A percentile compares a stretch with the other conserved stretches of the same genome.
Evolutionary conservation across 2,329 filamentous ascomycete genomes (phyloP).

Genomic region (Beauveria scarabaeidicola): DNA sequence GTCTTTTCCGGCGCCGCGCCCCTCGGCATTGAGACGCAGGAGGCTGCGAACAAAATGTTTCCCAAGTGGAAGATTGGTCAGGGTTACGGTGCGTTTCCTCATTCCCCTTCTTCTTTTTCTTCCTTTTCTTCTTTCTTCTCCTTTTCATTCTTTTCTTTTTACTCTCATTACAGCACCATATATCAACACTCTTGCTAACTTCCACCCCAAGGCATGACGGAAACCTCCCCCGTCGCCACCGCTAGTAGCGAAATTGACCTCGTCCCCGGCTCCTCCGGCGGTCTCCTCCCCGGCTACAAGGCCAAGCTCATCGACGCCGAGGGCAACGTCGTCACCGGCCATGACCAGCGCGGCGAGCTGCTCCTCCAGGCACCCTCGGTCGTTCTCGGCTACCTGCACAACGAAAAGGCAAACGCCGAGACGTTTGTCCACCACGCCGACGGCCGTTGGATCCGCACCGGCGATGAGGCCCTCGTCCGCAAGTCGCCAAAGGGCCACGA

Average conservation of each 20-base stretch:
- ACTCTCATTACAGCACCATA: no score
- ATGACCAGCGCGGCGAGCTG: constrained; percentile 71
- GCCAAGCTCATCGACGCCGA: constrained; percentile 58
- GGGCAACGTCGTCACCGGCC: constrained; percentile 58
- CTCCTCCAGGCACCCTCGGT: constrained; percentile 69
- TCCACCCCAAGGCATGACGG: constrained; percentile 51
- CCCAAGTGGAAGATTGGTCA: constrained; percentile 60
- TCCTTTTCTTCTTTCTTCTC: background rate
- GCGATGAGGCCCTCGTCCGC: constrained; percentile 70
- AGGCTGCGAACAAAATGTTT: constrained; percentile 51
- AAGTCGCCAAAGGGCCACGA: constrained; percentile 59
- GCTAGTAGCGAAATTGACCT: constrained; percentile 50
- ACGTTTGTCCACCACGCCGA: constrained; percentile 63
- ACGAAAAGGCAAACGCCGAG: constrained; percentile 71
- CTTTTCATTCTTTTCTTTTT: no score
- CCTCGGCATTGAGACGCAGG: constrained; percentile 58
- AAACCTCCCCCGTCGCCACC: constrained; percentile 60
- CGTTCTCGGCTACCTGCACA: constrained; percentile 77
- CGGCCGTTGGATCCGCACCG: constrained; percentile 71
- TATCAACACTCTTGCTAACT: no score
- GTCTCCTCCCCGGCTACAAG: constrained; percentile 53
- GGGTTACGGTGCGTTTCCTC: constrained; percentile 52
- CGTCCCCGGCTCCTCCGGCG: constrained; percentile 60
- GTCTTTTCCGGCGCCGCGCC: constrained; percentile 71
- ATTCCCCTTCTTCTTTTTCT: background rate